phyloP scores from a whole-genome alignment of 352 stramenopile species.

The Globisporangium abappressorium region DNA sequence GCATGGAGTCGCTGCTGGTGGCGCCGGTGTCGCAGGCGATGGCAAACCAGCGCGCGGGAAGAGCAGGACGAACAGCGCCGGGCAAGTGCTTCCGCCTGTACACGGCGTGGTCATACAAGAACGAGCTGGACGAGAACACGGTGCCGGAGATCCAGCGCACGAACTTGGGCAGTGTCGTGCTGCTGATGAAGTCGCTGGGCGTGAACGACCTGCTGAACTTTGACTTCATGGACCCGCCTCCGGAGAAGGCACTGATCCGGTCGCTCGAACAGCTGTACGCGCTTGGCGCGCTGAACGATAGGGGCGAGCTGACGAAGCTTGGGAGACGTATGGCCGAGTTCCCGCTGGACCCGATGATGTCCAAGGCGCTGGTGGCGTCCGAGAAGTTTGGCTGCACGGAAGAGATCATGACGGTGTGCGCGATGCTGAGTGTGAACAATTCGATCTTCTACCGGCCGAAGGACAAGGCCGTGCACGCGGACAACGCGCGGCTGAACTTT shows the following conservation, averaged over 20 bases:
- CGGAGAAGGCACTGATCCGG: slow-evolving; percentile 97
- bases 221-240: slow-evolving; percentile 99
- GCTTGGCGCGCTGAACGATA: slow-evolving; percentile 98
- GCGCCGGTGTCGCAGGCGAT: slow-evolving; percentile 97
- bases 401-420: slow-evolving; percentile 96
- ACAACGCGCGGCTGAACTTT: slow-evolving; percentile 99
- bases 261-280: slow-evolving; percentile 98
- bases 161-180: slow-evolving; percentile 97
- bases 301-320: slow-evolving; percentile 97
- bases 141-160: slow-evolving; percentile 97
- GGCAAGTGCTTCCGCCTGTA: slow-evolving; percentile 99
- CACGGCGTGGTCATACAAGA: slow-evolving; percentile 98
- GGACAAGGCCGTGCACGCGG: slow-evolving; percentile 97
- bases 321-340: slow-evolving; percentile 96
- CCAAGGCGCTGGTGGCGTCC: slow-evolving; percentile 89
- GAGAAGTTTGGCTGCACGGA: slow-evolving; percentile 91
- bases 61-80: slow-evolving; percentile 94
- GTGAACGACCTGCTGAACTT: slow-evolving; percentile 99
- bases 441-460: slow-evolving; percentile 99
- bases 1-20: slow-evolving; percentile 99
- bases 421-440: slow-evolving; percentile 98
- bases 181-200: slow-evolving; percentile 98
- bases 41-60: slow-evolving; percentile 94
- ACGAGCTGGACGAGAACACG: slow-evolving; percentile 98
- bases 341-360: slow-evolving; percentile 94